Conservation (phyloP, 202 grass and related monocot genomes). For the Setaria italica region DNA sequence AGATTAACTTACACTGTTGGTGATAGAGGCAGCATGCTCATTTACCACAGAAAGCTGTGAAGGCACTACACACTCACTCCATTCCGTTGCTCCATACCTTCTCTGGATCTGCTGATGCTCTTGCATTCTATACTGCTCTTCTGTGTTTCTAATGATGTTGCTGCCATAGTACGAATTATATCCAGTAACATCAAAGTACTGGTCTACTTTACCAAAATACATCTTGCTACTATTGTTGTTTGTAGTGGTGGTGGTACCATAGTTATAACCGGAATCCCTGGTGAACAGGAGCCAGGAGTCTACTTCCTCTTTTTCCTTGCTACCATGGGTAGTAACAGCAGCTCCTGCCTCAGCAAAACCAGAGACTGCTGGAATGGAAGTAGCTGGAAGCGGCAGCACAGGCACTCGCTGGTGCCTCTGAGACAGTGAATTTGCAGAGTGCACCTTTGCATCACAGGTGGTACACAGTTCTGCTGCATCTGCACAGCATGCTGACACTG, state of each 20-base stretch:
- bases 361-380: neutral
- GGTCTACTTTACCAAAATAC: conserved; percentile 51
- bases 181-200: conserved; percentile 55
- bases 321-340: conserved; percentile 6
- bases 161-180: conserved; percentile 59
- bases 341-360: conserved; percentile 15
- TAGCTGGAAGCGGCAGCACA: conserved; percentile 45
- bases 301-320: conserved; percentile 42
- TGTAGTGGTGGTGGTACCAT: neutral
- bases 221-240: conserved; percentile 1
- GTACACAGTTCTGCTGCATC: conserved; percentile 53
- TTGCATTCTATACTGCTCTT: conserved; percentile 35
- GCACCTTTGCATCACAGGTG: conserved; percentile 50
- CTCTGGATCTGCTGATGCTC: conserved; percentile 43
- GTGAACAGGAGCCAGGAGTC: conserved; percentile 42
- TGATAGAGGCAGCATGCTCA: conserved; percentile 33
- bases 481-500: conserved; percentile 46
- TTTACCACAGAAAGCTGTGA: conserved; percentile 36
- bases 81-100: conserved; percentile 43
- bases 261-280: conserved; percentile 20
- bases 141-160: conserved; percentile 25
- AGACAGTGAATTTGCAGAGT: conserved; percentile 64
- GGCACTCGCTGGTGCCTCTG: conserved; percentile 41
- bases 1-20: conserved; percentile 64
- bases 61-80: conserved; percentile 48